Base-by-base conservation (phyloP, 768 basidiomycete genomes). In the Lactarius deliciosus region DNA sequence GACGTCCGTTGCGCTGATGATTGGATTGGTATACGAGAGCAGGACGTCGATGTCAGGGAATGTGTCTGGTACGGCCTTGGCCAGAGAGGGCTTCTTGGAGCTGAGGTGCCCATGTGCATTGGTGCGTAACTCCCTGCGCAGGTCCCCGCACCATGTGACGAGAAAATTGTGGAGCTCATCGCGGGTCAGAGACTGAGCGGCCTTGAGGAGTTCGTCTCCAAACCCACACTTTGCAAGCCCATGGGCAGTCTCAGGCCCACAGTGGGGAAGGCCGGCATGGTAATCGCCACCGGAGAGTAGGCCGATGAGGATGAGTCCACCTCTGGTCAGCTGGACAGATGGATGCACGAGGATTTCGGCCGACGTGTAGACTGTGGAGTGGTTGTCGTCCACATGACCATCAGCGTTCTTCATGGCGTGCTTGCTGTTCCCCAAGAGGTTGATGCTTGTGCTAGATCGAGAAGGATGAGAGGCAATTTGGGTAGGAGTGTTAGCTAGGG, bases 271-370 rank as follows among this genome's bases (percentile, higher is more conserved):
- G 18, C 91, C 91, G 15, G 81, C 88, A 60, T 91, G 83, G 71
- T 97, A 98, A 75, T 98, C 95, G 0, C 95, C 95, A 0, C 95
- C 95, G n/a, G 87, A 87, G 72, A 95, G 81, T 1, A 96, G 80
- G 3, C 88, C 94, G 50, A 95, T 89, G 30, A 96, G 84, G 60
- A 95, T 88, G 71, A 93, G 80, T 2, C 93, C 92, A 32, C 86
- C 76, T 34, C 77, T 76, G 22, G 78, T 89, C 38, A 90, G 86
- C 22, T 84, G 69, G 53, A 85, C 75, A 0, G 79, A 76, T 11
- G 79, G 74, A 69, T 89, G 72, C 80, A 79, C 80, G 53, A 76
- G 70, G 68, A 87, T 73, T 60, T 78, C 72, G 0, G 73, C 70
- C 2, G 81, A 72, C 4, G 70, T 73, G 69, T 80, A 85, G 1